Base-by-base conservation (phyloP, 1,284 basidiomycete species). In the Wallemia ichthyophaga region DNA sequence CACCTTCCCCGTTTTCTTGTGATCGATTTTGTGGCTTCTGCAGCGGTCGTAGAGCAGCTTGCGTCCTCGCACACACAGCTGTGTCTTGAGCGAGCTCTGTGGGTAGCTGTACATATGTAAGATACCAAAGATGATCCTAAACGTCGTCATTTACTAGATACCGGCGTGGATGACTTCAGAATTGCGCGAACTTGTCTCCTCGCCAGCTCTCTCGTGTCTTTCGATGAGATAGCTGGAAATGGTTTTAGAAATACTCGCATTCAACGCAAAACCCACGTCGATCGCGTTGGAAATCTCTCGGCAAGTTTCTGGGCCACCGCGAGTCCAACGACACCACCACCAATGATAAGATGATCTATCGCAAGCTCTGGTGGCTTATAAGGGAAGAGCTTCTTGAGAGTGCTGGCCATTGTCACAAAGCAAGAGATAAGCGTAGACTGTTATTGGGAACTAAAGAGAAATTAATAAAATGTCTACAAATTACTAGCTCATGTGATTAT, bases 151-250 rank as follows among this genome's bases (percentile, higher is more conserved):
- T 58, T 65, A 64, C 60, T 32, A 64, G 67, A 60, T 65, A 79
- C 85, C 85, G 62, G 86, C 85, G 71, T 95, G 91, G 54, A 95
- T 83, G 17, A 98, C 92, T 67, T 96, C 92, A 1, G 87, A 92
- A 68, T 95, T 95, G 23, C 92, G 80, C 33, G 88, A 88, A 67
- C 85, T 89, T 15, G 74, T 87, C 67, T 91, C 86, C 67, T 87
- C 79, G 1, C 87, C 86, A 1, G 78, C 78, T 58, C 72, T 70
- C 1, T 68, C 67, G 68, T 85, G 81, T 63, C 92, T 73, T 68
- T 98, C 92, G 0, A 95, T 77, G 1, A 96, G 73, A 67, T 80
- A 48, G 7, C 37, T 48, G 37, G n/a, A 21, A 5, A 5, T 5
- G 37, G 5, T 5, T 5, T 17, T 17, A 17, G 37, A 48, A 19